Percentiles rank a stretch among this genome's conserved stretches.
phyloP scores from a whole-genome alignment of 495 filamentous ascomycete species.

The Penicillium manginii region DNA sequence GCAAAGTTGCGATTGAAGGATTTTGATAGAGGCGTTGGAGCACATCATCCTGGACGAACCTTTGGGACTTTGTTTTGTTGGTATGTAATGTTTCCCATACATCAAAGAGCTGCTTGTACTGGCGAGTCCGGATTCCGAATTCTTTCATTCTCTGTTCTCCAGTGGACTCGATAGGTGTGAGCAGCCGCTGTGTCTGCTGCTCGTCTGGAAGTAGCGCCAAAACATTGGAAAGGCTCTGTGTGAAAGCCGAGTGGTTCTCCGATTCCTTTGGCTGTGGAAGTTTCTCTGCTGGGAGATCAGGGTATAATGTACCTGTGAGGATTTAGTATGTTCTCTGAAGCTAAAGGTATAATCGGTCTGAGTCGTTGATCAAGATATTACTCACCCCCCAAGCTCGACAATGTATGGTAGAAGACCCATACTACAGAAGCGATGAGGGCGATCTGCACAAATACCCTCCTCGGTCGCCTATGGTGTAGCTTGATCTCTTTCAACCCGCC shows the following conservation, averaged over 20 bases:
- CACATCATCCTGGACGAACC: not conserved
- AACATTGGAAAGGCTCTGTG: not conserved
- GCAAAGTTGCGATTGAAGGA: not conserved
- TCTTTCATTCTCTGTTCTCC: slow-evolving; percentile 23
- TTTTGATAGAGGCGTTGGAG: slow-evolving; percentile 12
- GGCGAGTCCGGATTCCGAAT: slow-evolving; percentile 22
- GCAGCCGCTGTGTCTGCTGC: slow-evolving; percentile 4
- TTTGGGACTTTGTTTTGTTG: not conserved
- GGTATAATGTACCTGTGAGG: not conserved
- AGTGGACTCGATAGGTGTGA: slow-evolving; percentile 14
- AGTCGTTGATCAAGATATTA: not conserved
- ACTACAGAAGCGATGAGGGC: not conserved
- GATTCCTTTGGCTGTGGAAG: not conserved
- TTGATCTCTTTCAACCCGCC: slow-evolving; percentile 1
- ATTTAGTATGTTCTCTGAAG: not conserved
- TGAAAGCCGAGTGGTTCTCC: not conserved
- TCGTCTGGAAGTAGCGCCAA: not conserved
- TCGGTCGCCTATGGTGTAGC: slow-evolving; percentile 1
- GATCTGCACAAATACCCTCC: slow-evolving; percentile 2
- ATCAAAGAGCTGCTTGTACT: slow-evolving; percentile 19
- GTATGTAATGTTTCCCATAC: slow-evolving; percentile 25
- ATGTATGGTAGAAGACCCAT: not conserved
- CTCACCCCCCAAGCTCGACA: not conserved
- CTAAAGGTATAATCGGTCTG: too few species aligned
- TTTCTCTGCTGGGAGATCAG: not conserved